Conservation (phyloP, 2,329 filamentous ascomycete species). For the Zymoseptoria crescenta region DNA sequence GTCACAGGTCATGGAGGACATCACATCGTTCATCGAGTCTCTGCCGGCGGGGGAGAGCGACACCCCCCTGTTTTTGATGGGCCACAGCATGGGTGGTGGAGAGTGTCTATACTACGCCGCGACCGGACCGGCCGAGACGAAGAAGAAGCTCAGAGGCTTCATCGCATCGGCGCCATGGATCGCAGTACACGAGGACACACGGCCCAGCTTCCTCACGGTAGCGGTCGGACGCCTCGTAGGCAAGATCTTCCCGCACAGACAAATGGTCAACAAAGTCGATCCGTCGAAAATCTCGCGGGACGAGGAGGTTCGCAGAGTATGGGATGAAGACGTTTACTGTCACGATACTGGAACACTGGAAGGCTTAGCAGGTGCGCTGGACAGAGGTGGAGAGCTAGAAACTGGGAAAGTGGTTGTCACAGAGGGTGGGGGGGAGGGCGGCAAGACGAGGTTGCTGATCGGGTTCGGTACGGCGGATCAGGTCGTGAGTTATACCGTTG, state of each 20-base stretch:
- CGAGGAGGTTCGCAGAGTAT: conserved; percentile 51
- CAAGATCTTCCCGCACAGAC: conserved; percentile 57
- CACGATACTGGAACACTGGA: conserved; percentile 84
- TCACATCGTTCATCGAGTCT: conserved; percentile 60
- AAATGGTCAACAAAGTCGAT: conserved; percentile 60
- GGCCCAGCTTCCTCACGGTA: conserved; percentile 58
- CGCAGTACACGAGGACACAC: conserved; percentile 56
- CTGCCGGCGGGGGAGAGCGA: conserved; percentile 5
- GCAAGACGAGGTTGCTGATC: conserved; percentile 60
- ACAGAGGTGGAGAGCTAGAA: conserved; percentile 58
- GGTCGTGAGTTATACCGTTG: conserved; percentile 58
- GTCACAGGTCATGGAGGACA: conserved; percentile 62
- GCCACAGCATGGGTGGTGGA: conserved; percentile 86
- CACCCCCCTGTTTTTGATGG: conserved; percentile 70
- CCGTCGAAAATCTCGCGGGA: conserved; percentile 60
- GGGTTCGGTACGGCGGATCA: conserved; percentile 70
- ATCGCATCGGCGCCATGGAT: conserved; percentile 73
- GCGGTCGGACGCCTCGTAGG: conserved; percentile 59
- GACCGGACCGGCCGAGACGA: conserved; percentile 43
- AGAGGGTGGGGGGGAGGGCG: conserved; percentile 40
- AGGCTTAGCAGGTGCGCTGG: conserved; percentile 67
- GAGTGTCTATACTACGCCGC: conserved; percentile 58
- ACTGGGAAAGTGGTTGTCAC: conserved; percentile 44
- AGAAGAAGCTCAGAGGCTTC: conserved; percentile 60
- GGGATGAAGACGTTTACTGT: conserved; percentile 60